A percentile compares a stretch with the other conserved stretches of the same genome.
Conservation (phyloP, 192 early-diverging fungal species). For the Coemansia sp. region DNA sequence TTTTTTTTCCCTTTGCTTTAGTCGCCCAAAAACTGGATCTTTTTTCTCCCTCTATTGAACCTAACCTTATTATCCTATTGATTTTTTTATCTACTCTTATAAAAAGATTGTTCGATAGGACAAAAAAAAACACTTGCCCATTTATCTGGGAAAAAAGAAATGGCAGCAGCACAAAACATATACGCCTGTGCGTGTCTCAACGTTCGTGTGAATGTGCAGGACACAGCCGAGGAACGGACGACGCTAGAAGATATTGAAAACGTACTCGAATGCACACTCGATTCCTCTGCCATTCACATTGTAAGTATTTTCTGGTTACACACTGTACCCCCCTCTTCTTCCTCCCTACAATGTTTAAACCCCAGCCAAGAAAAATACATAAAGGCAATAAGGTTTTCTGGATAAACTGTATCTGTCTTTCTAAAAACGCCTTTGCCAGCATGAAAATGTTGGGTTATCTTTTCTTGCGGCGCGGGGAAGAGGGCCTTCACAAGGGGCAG, state of each 20-base stretch:
- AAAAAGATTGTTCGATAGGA: conserved; percentile 10
- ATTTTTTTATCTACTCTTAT: not conserved
- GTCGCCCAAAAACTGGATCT: not conserved
- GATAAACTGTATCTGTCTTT: not conserved
- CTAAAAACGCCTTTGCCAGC: not conserved
- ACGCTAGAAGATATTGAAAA: conserved; percentile 39
- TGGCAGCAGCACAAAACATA: conserved; percentile 9
- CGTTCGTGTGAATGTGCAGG: conserved; percentile 28
- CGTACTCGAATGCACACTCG: conserved; percentile 44
- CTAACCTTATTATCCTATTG: not conserved
- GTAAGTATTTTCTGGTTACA: conserved; percentile 19
- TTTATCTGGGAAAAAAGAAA: conserved; percentile 4
- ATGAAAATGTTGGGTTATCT: not conserved
- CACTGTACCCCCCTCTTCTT: no score
- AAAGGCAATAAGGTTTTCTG: conserved; percentile 5
- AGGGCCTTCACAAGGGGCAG: not conserved
- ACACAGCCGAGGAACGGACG: conserved; percentile 21
- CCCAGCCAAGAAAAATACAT: not conserved
- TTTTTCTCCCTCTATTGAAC: not conserved
- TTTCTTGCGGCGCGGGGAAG: not conserved
- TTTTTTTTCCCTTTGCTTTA: conserved; percentile 9
- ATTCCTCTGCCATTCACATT: conserved; percentile 31
- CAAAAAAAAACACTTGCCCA: conserved; percentile 4
- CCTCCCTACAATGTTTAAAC: not conserved
- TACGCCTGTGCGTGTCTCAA: conserved; percentile 46